Percentiles rank a stretch among this genome's conserved stretches.
These are phyloP conservation scores for Zostera marina DNA, from an alignment of 116 monocot species.

Conservation along the genomic window DNA sequence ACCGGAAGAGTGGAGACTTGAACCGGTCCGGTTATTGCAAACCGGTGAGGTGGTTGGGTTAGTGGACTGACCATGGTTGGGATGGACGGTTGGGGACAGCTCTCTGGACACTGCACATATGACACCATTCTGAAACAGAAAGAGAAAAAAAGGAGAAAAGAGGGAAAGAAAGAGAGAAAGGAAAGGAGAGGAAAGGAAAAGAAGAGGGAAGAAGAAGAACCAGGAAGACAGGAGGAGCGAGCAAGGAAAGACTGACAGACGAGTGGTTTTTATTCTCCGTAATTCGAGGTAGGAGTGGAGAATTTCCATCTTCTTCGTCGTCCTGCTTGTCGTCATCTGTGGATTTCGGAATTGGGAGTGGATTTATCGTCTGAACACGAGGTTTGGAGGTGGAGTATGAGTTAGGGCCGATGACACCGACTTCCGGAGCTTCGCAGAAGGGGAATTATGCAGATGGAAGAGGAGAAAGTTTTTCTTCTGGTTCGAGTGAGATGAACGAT, in stretches of 20 bases:
- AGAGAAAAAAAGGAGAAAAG: not conserved
- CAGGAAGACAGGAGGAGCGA: not conserved
- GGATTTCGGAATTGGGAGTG: not conserved
- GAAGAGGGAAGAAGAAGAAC: not conserved
- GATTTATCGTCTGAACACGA: not conserved
- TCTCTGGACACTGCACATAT: not conserved
- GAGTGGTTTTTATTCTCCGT: not conserved
- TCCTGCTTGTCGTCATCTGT: not conserved
- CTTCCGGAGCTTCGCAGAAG: slow-evolving; percentile 18
- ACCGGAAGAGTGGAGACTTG: too few relatives aligned
- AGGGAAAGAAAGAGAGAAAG: not conserved
- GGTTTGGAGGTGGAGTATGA: not conserved
- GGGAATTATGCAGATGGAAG: slow-evolving; percentile 13
- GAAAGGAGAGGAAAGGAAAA: not conserved
- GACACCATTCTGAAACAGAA: slow-evolving; percentile 1
- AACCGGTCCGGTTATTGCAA: too few relatives aligned
- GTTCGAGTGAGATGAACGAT: slow-evolving; percentile 7
- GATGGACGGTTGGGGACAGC: not conserved
- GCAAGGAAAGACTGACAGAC: not conserved
- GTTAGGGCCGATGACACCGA: slow-evolving; percentile 16
- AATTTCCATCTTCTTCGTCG: not conserved
- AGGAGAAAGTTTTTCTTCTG: slow-evolving; percentile 15
- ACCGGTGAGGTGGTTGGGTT: not conserved
- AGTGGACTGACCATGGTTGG: slow-evolving; percentile 1
- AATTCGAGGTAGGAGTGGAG: not conserved